A percentile compares a stretch with the other conserved stretches of the same genome.
phyloP scores from a whole-genome alignment of 345 rosid species.

The Pelargonium nanum region DNA sequence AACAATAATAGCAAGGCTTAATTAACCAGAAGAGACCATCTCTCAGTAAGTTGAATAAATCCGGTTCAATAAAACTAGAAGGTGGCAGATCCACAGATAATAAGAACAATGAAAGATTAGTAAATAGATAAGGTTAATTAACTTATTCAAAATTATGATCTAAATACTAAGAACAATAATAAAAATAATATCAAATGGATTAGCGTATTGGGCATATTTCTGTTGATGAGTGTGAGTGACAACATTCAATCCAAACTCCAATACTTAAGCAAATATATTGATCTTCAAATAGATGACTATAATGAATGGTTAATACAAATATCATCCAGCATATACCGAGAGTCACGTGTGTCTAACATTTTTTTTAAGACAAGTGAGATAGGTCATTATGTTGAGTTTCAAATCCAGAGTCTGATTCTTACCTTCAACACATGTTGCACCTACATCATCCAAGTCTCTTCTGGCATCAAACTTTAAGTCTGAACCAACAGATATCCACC shows the following conservation, averaged over 20 bases:
- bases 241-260: background rate
- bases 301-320: background rate
- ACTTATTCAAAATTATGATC: too few relatives aligned
- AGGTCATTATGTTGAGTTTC: background rate
- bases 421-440: conserved; percentile 77
- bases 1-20: background rate
- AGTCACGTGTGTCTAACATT: background rate
- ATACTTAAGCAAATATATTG: background rate
- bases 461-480: conserved; percentile 94
- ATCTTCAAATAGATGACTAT: too few relatives aligned
- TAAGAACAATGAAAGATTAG: too few relatives aligned
- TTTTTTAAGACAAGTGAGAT: background rate
- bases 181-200: too few relatives aligned
- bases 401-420: conserved; percentile 8
- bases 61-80: too few relatives aligned
- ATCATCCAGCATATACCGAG: background rate
- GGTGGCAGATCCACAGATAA: too few relatives aligned
- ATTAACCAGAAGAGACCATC: too few relatives aligned
- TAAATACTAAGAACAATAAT: too few relatives aligned
- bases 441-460: conserved; percentile 96
- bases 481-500: conserved; percentile 99
- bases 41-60: too few relatives aligned
- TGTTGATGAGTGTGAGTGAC: too few relatives aligned
- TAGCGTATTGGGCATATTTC: too few relatives aligned
- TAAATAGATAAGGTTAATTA: too few relatives aligned